Evolutionary conservation across 2,329 filamentous ascomycete genomes (phyloP).

Genomic region (Capronia epimyces): DNA sequence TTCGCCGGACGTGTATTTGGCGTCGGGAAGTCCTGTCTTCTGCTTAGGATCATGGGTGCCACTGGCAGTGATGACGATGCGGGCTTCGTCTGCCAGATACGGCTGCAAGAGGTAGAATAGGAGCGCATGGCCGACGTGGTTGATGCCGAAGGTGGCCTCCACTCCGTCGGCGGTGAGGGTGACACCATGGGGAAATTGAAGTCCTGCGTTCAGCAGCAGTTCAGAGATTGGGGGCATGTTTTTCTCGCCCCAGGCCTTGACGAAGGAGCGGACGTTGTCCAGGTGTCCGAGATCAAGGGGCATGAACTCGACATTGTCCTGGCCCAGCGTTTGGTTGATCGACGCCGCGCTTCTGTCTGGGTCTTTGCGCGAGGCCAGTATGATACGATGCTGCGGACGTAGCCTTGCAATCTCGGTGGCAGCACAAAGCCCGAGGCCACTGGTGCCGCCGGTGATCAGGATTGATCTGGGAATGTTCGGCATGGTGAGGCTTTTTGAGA

Average conservation of each 20-base stretch:
- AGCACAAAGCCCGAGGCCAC: conserved; percentile 41
- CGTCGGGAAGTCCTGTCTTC: conserved; percentile 41
- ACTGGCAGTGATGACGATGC: conserved; percentile 44
- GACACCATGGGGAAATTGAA: conserved; percentile 41
- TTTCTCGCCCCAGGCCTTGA: conserved; percentile 33
- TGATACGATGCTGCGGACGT: conserved; percentile 39
- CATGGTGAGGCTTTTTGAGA: conserved; percentile 21
- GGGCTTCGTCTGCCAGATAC: conserved; percentile 36
- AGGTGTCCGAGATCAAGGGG: conserved; percentile 43
- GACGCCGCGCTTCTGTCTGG: conserved; percentile 36
- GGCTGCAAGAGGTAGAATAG: conserved; percentile 47
- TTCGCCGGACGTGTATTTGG: conserved; percentile 42
- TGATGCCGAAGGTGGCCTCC: conserved; percentile 48
- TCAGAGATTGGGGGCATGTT: conserved; percentile 41
- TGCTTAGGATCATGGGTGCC: conserved; percentile 47
- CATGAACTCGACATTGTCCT: conserved; percentile 41
- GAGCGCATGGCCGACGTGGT: conserved; percentile 48
- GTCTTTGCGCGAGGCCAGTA: conserved; percentile 45
- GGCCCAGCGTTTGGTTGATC: conserved; percentile 42
- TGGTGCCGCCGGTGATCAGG: conserved; percentile 47
- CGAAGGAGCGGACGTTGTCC: conserved; percentile 41
- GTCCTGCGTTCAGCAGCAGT: conserved; percentile 47
- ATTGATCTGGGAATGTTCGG: conserved; percentile 22
- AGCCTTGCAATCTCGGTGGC: conserved; percentile 40
- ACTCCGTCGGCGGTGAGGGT: conserved; percentile 40